phyloP scores from a whole-genome alignment of 768 basidiomycete species.

The Pisolithus tinctorius region DNA sequence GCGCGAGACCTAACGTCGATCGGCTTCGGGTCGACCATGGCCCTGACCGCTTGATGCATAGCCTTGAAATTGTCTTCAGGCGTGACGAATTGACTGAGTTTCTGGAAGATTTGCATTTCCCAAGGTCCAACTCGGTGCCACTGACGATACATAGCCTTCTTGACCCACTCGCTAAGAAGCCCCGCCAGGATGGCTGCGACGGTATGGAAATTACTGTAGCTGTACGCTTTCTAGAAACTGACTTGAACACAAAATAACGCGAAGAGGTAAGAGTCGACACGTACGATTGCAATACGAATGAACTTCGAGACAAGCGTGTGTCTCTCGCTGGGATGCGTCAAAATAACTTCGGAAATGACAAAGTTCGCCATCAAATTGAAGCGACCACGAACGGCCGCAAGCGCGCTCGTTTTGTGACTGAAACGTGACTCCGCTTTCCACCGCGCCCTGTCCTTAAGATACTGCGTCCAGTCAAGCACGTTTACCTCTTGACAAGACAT shows the following conservation, averaged over 20 bases:
- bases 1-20: constrained; percentile 48
- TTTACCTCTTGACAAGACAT: constrained; percentile 53
- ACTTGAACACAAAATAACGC: neutral
- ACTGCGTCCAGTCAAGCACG: constrained; percentile 79
- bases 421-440: constrained; percentile 58
- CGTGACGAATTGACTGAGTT: constrained; percentile 61
- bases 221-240: constrained; percentile 65
- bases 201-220: constrained; percentile 69
- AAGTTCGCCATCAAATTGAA: constrained; percentile 85
- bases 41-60: constrained; percentile 58
- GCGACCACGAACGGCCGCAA: constrained; percentile 69
- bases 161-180: constrained; percentile 63
- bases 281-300: constrained; percentile 79
- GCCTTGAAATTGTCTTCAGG: constrained; percentile 65
- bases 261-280: constrained; percentile 18
- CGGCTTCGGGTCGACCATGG: constrained; percentile 61
- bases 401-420: constrained; percentile 58
- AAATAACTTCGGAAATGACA: constrained; percentile 70
- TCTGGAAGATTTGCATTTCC: constrained; percentile 68
- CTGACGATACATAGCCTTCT: constrained; percentile 55
- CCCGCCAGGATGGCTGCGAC: constrained; percentile 76
- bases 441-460: constrained; percentile 65
- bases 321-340: constrained; percentile 63
- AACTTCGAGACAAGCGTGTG: constrained; percentile 66
- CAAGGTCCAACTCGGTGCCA: constrained; percentile 63